Evolutionary conservation across 495 filamentous ascomycete genomes (phyloP).

Genomic region (Daldinia vernicosa): DNA sequence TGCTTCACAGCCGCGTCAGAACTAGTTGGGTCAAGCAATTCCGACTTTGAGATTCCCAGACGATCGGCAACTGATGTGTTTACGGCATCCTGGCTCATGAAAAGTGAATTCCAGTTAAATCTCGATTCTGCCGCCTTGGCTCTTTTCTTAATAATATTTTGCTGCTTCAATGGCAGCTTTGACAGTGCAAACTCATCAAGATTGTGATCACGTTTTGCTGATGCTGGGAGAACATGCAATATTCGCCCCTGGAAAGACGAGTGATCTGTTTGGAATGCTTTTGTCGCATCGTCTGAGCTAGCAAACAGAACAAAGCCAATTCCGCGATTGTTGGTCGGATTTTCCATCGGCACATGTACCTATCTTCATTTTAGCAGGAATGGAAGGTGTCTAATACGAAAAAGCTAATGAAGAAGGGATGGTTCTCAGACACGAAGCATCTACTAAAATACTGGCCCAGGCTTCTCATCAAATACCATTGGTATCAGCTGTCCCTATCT

Average conservation of each 20-base stretch:
- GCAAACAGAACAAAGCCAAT: constrained; percentile 83
- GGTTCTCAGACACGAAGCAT: constrained; percentile 63
- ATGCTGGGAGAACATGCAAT: constrained; percentile 84
- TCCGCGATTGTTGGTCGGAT: constrained; percentile 41
- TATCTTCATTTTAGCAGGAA: constrained; percentile 46
- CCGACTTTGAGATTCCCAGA: constrained; percentile 86
- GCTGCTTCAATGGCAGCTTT: constrained; percentile 92
- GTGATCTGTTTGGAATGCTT: constrained; percentile 79
- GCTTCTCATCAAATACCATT: constrained; percentile 63
- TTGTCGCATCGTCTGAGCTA: constrained; percentile 73
- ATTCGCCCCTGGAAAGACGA: constrained; percentile 90
- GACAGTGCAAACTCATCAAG: constrained; percentile 88
- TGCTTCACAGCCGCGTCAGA: constrained; percentile 94
- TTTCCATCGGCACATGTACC: constrained; percentile 47
- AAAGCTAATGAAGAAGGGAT: constrained; percentile 43
- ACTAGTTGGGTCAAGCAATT: constrained; percentile 91
- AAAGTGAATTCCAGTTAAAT: constrained; percentile 97
- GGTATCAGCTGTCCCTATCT: constrained; percentile 99
- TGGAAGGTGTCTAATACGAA: constrained; percentile 32
- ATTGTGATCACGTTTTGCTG: constrained; percentile 78
- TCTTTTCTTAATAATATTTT: constrained; percentile 86
- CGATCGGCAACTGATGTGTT: constrained; percentile 89
- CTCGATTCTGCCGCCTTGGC: constrained; percentile 74
- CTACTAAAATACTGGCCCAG: constrained; percentile 72
- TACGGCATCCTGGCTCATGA: constrained; percentile 97